Evolutionary conservation across 306 rosid species (phyloP).

Genomic region (Luffa aegyptiaca): DNA sequence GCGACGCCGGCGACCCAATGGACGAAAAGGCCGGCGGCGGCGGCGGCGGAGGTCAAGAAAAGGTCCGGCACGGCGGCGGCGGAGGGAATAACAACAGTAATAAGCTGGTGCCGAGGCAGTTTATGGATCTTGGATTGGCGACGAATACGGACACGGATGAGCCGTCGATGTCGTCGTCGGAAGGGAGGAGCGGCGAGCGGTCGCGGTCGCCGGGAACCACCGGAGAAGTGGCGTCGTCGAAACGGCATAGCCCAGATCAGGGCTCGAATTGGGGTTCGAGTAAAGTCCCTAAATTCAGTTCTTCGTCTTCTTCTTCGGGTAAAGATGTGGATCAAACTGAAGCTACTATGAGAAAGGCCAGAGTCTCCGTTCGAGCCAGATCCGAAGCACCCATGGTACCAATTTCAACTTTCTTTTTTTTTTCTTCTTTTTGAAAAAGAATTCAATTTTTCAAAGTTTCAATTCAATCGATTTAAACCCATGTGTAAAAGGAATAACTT

Average conservation of each 20-base stretch:
- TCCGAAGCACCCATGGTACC: conserved; percentile 65
- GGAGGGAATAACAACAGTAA: not conserved
- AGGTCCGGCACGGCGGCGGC: not conserved
- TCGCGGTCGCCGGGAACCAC: conserved; percentile 28
- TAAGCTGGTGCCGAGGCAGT: conserved; percentile 40
- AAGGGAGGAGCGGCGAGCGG: conserved; percentile 23
- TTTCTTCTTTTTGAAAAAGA: no score
- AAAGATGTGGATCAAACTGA: conserved; percentile 50
- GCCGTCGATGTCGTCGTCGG: conserved; percentile 37
- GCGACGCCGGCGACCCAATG: not conserved
- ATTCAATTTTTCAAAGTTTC: no score
- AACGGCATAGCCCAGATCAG: conserved; percentile 27
- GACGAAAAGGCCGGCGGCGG: not conserved
- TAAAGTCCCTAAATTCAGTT: conserved; percentile 38
- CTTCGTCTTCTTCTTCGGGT: conserved; percentile 21
- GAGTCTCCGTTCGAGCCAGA: conserved; percentile 77
- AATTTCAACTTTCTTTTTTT: no score
- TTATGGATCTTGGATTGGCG: conserved; percentile 62
- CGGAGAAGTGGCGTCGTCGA: conserved; percentile 21
- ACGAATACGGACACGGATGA: conserved; percentile 25
- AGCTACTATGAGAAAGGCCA: conserved; percentile 68
- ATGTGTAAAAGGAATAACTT: no score
- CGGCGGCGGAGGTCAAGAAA: not conserved
- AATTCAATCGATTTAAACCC: no score
- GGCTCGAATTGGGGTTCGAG: conserved; percentile 25